Evolutionary conservation across 2,329 filamentous ascomycete species (phyloP).

Genomic region (Cladophialophora carrionii): DNA sequence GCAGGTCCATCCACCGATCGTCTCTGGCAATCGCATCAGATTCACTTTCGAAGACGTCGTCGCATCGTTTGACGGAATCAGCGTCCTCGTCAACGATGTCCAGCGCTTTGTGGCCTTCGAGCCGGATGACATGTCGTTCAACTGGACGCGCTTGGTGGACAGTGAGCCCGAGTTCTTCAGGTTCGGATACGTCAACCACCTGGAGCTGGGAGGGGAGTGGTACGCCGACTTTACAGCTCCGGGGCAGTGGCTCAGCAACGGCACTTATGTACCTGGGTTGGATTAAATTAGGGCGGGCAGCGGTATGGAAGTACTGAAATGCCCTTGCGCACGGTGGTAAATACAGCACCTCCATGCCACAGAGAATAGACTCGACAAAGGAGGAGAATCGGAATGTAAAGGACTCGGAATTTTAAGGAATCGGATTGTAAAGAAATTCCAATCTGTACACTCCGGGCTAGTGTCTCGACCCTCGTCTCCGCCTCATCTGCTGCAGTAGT

Average conservation of each 20-base stretch:
- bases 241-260: slow-evolving; percentile 4
- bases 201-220: slow-evolving; percentile 3
- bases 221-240: slow-evolving; percentile 12
- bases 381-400: too few species aligned
- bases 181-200: slow-evolving; percentile 18
- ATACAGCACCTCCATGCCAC: too few species aligned
- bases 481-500: too few species aligned
- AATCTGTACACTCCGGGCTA: too few species aligned
- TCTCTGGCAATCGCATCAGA: slow-evolving; percentile 21
- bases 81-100: slow-evolving; percentile 38
- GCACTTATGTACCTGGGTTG: neutral
- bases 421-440: too few species aligned
- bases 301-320: too few species aligned
- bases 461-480: too few species aligned
- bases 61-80: slow-evolving; percentile 30
- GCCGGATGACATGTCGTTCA: slow-evolving; percentile 18
- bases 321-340: too few species aligned
- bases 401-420: too few species aligned
- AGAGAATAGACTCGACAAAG: too few species aligned
- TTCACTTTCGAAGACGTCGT: slow-evolving; percentile 18
- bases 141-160: slow-evolving; percentile 19
- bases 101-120: slow-evolving; percentile 26
- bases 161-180: slow-evolving; percentile 44
- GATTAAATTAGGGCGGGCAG: too few species aligned
- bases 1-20: slow-evolving; percentile 6